phyloP scores from a whole-genome alignment of 805 yeast genomes.

The Candida vaughaniae region DNA sequence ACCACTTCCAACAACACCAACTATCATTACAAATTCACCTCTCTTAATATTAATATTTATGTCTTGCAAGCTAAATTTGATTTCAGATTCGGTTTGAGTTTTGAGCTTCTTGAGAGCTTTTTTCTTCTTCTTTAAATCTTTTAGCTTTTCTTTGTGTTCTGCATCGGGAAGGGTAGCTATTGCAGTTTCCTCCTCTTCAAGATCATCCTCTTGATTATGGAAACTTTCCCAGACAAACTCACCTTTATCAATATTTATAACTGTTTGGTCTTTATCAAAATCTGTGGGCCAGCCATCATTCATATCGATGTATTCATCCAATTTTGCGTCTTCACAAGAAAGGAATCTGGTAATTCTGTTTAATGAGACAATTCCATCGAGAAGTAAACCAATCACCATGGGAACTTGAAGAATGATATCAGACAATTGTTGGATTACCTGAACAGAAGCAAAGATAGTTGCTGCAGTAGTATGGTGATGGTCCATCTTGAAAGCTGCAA shows the following conservation, averaged over 20 bases:
- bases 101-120: not conserved
- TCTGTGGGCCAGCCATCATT: conserved; percentile 18
- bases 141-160: not conserved
- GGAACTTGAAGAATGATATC: conserved; percentile 66
- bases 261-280: conserved; percentile 8
- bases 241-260: conserved; percentile 6
- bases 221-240: conserved; percentile 12
- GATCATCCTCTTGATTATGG: conserved; percentile 14
- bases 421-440: conserved; percentile 60
- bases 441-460: conserved; percentile 64
- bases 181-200: conserved; percentile 3
- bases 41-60: conserved; percentile 23
- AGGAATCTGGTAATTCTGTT: conserved; percentile 55
- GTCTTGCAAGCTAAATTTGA: conserved; percentile 21
- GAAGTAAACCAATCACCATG: conserved; percentile 59
- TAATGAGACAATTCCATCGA: conserved; percentile 64
- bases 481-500: conserved; percentile 33
- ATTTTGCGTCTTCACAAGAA: conserved; percentile 37
- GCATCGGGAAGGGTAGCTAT: not conserved
- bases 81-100: not conserved
- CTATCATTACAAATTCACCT: conserved; percentile 34
- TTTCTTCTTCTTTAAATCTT: conserved; percentile 3
- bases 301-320: conserved; percentile 22
- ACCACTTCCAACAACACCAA: conserved; percentile 37
- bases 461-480: conserved; percentile 49